A percentile compares a stretch with the other conserved stretches of the same genome.
Evolutionary conservation across 1,284 basidiomycete genomes (phyloP).

Genomic region (Sparassis latifolia): DNA sequence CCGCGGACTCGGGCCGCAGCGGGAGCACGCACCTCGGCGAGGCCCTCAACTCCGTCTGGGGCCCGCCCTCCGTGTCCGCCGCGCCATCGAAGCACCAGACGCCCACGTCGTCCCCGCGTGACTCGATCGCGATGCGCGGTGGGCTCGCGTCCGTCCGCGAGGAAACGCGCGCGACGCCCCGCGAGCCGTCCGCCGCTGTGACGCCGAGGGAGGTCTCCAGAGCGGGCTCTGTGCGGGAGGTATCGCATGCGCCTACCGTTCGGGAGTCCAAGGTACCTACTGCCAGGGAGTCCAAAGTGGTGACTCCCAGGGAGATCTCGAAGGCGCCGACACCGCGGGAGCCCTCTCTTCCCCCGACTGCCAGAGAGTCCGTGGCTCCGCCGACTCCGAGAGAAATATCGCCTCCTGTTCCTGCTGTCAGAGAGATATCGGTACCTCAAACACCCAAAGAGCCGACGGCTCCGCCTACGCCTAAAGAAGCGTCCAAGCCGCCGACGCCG

Average conservation of each 20-base stretch:
- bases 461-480: neutral
- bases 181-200: conserved; percentile 15
- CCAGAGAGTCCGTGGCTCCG: neutral
- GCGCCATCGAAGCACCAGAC: conserved; percentile 16
- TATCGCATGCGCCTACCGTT: conserved; percentile 9
- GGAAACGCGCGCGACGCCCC: conserved; percentile 14
- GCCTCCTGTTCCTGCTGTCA: too few species aligned
- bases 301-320: conserved; percentile 13
- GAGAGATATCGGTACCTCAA: too few species aligned
- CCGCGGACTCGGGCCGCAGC: conserved; percentile 26
- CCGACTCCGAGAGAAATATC: too few species aligned
- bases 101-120: conserved; percentile 16
- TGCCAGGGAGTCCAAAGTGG: conserved; percentile 10
- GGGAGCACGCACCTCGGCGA: conserved; percentile 25
- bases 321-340: conserved; percentile 7
- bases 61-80: conserved; percentile 2
- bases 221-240: conserved; percentile 1
- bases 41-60: conserved; percentile 27
- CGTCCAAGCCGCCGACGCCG: conserved; percentile 9
- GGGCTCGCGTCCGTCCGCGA: conserved; percentile 12
- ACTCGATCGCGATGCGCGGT: conserved; percentile 11
- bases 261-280: conserved; percentile 15
- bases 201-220: conserved; percentile 14
- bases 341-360: neutral
- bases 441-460: too few species aligned